These are phyloP conservation scores for Chrysoporthe puriensis DNA, from an alignment of 2,329 filamentous ascomycete genomes.

Conservation along the genomic window DNA sequence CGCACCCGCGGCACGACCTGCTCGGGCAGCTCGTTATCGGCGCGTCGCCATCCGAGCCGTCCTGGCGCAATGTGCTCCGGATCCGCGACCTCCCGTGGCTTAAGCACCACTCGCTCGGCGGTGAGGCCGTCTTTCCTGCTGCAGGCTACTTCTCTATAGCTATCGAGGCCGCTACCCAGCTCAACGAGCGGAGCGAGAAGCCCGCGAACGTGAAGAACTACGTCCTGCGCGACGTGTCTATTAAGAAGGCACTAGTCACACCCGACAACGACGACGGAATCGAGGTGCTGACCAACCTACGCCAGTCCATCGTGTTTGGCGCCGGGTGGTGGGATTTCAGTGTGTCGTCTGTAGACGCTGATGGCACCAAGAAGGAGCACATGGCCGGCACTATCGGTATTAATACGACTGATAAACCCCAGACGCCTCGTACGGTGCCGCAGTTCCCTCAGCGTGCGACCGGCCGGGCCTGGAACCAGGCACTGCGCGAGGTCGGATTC, in stretches of 20 bases:
- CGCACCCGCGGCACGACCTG: conserved; percentile 32
- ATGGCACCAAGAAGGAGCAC: conserved; percentile 33
- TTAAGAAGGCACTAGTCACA: not conserved
- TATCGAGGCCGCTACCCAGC: conserved; percentile 31
- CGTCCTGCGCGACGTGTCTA: not conserved
- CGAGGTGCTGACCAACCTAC: conserved; percentile 1
- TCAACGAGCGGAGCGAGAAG: conserved; percentile 35
- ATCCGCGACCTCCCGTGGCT: conserved; percentile 40
- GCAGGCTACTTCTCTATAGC: conserved; percentile 30
- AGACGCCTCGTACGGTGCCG: conserved; percentile 25
- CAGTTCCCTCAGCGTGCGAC: conserved; percentile 34
- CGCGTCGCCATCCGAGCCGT: conserved; percentile 22
- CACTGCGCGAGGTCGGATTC: conserved; percentile 42
- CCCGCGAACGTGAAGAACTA: not conserved
- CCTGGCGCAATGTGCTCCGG: conserved; percentile 24
- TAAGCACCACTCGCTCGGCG: conserved; percentile 34
- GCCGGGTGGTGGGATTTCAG: conserved; percentile 38
- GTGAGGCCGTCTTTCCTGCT: conserved; percentile 37
- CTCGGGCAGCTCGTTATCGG: conserved; percentile 27
- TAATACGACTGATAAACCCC: conserved; percentile 26
- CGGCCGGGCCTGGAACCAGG: conserved; percentile 38
- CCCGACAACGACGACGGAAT: not conserved
- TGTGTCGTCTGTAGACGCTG: conserved; percentile 34
- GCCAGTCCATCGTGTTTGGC: not conserved
- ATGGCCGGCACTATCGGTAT: conserved; percentile 35